Conservation (phyloP, 1,284 basidiomycete species). For the Limonomyces culmigenus region DNA sequence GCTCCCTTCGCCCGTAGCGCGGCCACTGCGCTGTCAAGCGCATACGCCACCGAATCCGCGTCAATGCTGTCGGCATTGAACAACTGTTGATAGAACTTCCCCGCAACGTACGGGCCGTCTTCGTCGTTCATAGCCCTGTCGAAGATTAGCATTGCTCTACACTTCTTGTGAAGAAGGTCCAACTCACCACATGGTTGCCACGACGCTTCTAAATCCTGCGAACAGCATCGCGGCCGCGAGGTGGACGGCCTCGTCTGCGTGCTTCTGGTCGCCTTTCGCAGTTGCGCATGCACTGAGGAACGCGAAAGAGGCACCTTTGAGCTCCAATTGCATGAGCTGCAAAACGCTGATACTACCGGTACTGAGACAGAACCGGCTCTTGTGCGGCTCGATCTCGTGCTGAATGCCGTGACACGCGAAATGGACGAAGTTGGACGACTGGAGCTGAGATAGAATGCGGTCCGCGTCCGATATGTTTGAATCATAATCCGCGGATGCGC, state of each 20-base stretch:
- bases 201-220: slow-evolving; percentile 6
- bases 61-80: background rate
- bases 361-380: slow-evolving; percentile 3
- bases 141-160: no score
- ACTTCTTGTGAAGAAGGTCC: background rate
- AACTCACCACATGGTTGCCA: slow-evolving; percentile 8
- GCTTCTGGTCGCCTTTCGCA: slow-evolving; percentile 4
- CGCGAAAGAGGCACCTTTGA: slow-evolving; percentile 6
- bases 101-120: background rate
- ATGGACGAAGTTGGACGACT: slow-evolving; percentile 2
- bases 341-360: slow-evolving; percentile 2
- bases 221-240: slow-evolving; percentile 8
- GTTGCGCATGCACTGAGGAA: slow-evolving; percentile 8
- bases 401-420: slow-evolving; percentile 7
- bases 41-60: background rate
- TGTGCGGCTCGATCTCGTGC: slow-evolving; percentile 2
- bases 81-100: background rate
- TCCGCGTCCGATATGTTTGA: background rate
- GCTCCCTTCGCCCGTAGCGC: background rate
- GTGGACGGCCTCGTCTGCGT: slow-evolving; percentile 5
- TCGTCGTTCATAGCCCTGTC: background rate
- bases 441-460: background rate
- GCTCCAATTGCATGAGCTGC: background rate
- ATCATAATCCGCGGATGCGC: no score
- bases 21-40: background rate